Base-by-base conservation (phyloP, 345 rosid genomes). In the Stellera chamaejasme region DNA sequence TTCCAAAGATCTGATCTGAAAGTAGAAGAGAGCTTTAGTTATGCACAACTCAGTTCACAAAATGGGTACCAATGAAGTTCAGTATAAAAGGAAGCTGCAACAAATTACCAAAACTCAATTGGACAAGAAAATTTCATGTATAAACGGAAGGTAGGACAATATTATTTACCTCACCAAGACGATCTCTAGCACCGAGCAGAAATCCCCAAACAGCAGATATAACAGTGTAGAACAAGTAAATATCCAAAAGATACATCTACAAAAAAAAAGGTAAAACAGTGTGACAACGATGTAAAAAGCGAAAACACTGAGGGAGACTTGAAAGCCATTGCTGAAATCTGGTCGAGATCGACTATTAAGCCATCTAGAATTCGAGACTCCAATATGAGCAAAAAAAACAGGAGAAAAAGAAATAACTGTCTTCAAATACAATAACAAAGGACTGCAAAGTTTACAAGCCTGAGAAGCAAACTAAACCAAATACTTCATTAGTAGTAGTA, bases 151-250 rank as follows among this genome's bases (percentile, higher is more conserved):
- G 45, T 28, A 13, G 6, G 15, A 23, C 4, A 58, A 50, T 61
- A 45, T 15, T 27, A 70, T 72, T 64, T 69, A 88, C 98, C 87
- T 93, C 99, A 19, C 99, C 99, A 56, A 93, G 89, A 58, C 82
- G 99, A 75, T 84, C 99, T 74, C 94, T 80, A 32, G 99, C 99
- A 63, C 99, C 99, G 43, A 89, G 89, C 77, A 93, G 76, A 72
- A 93, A 93, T 55, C 97, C 99, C 81, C 82, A 78, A 57, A 81
- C 64, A 36, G 99, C 95, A 76, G 97, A 93, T 72, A 81, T 57
- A 56, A 89, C 12, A 26, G 96, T 93, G 73, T 89, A 93, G 73
- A 87, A 79, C 27, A 93, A 69, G 69, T 82, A 79, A 66, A 78
- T 81, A 77, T 93, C 99, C 65, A 89, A 63, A 47, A 93, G 84